Conservation (phyloP, 257 asterid species). For the Fraxinus americana region DNA sequence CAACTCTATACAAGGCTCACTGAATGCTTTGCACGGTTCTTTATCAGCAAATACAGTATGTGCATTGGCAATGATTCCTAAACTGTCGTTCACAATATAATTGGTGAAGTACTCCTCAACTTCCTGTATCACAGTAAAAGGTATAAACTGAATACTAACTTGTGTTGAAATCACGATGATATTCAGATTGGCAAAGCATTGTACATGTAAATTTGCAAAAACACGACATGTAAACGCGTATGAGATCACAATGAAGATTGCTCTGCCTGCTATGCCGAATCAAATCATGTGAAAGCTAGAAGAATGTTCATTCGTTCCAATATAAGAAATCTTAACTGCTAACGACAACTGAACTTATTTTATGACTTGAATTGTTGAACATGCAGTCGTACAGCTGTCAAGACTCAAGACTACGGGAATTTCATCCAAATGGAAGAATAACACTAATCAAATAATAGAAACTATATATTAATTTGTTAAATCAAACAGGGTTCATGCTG, state of each 20-base stretch:
- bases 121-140: conserved; percentile 51
- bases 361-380: not conserved
- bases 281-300: not conserved
- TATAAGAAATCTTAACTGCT: not conserved
- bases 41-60: conserved; percentile 79
- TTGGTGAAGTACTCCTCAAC: conserved; percentile 76
- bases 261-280: not conserved
- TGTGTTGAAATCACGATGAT: not conserved
- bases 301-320: not conserved
- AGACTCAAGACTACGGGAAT: no score
- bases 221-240: no score
- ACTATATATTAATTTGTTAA: no score
- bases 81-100: conserved; percentile 76
- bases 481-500: not conserved
- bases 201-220: not conserved
- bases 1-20: conserved; percentile 57
- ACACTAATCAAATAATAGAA: not conserved
- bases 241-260: not conserved
- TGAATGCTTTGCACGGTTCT: conserved; percentile 50
- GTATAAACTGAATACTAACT: not conserved
- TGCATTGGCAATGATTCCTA: conserved; percentile 79
- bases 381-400: not conserved
- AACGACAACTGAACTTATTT: not conserved
- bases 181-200: not conserved
- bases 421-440: not conserved